Evolutionary conservation across 257 asterid genomes (phyloP).

Genomic region (Handroanthus guayacan): DNA sequence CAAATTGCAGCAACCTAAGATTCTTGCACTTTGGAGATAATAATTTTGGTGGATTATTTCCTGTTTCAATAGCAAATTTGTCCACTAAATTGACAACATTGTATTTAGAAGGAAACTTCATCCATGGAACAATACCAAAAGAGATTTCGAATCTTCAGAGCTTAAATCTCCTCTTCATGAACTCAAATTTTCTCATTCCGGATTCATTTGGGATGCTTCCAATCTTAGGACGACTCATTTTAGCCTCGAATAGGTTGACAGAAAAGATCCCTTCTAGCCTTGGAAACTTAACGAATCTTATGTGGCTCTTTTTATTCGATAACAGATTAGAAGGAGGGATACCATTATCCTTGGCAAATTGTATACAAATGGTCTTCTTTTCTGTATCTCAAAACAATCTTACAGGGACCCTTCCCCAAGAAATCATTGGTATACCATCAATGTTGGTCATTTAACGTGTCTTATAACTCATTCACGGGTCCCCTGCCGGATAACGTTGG

Average conservation of each 20-base stretch:
- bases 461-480: slow-evolving; percentile 51
- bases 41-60: slow-evolving; percentile 51
- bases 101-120: slow-evolving; percentile 42
- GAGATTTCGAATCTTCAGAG: slow-evolving; percentile 50
- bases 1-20: slow-evolving; percentile 50
- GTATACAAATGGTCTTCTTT: slow-evolving; percentile 42
- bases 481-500: slow-evolving; percentile 49
- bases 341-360: slow-evolving; percentile 50
- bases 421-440: slow-evolving; percentile 43
- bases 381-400: slow-evolving; percentile 49
- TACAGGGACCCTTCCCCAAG: slow-evolving; percentile 47
- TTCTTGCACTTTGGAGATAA: slow-evolving; percentile 42
- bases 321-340: slow-evolving; percentile 55
- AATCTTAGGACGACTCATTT: slow-evolving; percentile 37
- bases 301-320: slow-evolving; percentile 41
- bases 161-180: slow-evolving; percentile 40
- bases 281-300: slow-evolving; percentile 46
- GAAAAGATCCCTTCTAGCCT: slow-evolving; percentile 50
- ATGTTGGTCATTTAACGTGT: slow-evolving; percentile 40
- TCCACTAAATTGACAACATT: slow-evolving; percentile 45
- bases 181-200: slow-evolving; percentile 45
- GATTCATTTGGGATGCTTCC: slow-evolving; percentile 53
- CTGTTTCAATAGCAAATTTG: slow-evolving; percentile 47
- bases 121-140: slow-evolving; percentile 52
- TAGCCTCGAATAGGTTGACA: slow-evolving; percentile 48